These are phyloP conservation scores for Paraphysoderma sedebokerense DNA, from an alignment of 371 early-diverging fungal genomes.

Conservation along the genomic window DNA sequence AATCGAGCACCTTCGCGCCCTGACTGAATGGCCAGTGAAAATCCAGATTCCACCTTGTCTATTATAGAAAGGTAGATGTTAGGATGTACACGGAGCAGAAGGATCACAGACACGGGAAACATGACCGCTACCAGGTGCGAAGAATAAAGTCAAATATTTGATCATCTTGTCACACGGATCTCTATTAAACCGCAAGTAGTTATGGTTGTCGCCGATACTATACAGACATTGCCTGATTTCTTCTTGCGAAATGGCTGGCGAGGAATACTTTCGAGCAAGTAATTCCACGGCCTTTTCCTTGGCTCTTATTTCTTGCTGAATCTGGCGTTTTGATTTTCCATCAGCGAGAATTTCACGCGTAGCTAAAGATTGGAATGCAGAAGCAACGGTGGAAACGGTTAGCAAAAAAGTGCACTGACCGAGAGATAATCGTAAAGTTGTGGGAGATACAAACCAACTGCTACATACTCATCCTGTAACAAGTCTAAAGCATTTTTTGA, in stretches of 20 bases:
- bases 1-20: conserved; percentile 78
- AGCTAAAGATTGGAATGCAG: too few species aligned
- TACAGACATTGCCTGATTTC: conserved; percentile 74
- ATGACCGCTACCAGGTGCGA: neutral
- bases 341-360: conserved; percentile 78
- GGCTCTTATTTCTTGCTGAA: conserved; percentile 68
- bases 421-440: too few species aligned
- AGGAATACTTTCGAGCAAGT: conserved; percentile 60
- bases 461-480: conserved; percentile 59
- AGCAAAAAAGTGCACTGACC: too few species aligned
- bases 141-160: conserved; percentile 31
- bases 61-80: too few species aligned
- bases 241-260: conserved; percentile 33
- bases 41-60: conserved; percentile 27
- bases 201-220: conserved; percentile 89
- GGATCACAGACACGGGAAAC: too few species aligned
- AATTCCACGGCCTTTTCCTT: conserved; percentile 82
- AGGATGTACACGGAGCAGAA: too few species aligned
- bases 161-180: conserved; percentile 93
- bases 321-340: conserved; percentile 49
- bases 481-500: conserved; percentile 41
- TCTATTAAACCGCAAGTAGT: conserved; percentile 71
- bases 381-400: too few species aligned
- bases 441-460: too few species aligned
- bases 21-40: conserved; percentile 61